Evolutionary conservation across 2,329 filamentous ascomycete species (phyloP), one percentile per base, ranked within the genome.

Genomic region (Plectosphaerella cucumerina): DNA sequence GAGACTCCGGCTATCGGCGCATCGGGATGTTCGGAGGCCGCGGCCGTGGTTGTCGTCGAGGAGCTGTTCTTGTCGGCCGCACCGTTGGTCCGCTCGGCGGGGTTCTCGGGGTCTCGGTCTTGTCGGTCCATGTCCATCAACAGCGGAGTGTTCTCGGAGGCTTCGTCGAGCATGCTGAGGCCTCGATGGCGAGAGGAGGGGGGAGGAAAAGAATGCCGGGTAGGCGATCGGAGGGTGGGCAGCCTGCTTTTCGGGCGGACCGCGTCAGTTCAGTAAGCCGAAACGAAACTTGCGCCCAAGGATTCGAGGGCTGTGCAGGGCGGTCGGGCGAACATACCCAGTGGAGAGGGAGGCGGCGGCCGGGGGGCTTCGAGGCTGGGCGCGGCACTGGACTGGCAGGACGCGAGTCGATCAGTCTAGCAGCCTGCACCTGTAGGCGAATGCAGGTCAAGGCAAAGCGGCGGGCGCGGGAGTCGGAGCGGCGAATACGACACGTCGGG

Each of bases 191-290:
- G 8, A 11, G 9, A 10, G 26, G 26, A 31, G 26, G 26, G 26
- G 12, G 8, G 6, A 31, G 6, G 26, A 31, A 31, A 11, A 3
- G 26, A 11, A 31, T n/a, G n/a, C n/a, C n/a, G 26, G 26, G 12
- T 3, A 31, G 26, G 12, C 9, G 26, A 31, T 31, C 17, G 74
- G 89, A 65, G 89, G 89, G 42, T 92, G 89, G 89, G 9, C 9
- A 31, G 26, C 26, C 26, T 31, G 3, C 8, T 5, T 76, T 5
- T 76, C 82, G 6, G 75, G 72, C 3, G 77, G 85, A 18, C 87
- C 87, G 4, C 71, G 71, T 4, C 75, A 74, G 6, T 71, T 74
- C 12, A 17, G 39, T 46, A 22, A 57, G 51, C 17, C 55, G 54
- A 23, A 55, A 31, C 26, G 26, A 31, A 31, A 31, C 26, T 31